A percentile compares a stretch with the other conserved stretches of the same genome.
Conservation (phyloP, 805 yeast species). For the Kregervanrija fluxuum region DNA sequence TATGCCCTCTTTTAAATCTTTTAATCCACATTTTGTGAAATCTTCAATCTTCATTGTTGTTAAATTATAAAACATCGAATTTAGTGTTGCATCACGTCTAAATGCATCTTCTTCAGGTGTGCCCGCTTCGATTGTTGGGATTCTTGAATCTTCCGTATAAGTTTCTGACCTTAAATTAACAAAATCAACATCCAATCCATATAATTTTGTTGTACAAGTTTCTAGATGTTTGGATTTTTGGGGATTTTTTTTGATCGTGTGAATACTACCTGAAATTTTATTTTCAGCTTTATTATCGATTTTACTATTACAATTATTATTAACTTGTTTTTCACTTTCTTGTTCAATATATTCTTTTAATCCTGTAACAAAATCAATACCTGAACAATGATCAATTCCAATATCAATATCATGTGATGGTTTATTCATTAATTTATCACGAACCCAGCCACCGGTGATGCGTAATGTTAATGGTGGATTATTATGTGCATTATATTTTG, state of each 20-base stretch:
- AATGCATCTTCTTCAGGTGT: conserved; percentile 88
- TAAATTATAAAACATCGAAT: conserved; percentile 85
- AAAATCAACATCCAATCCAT: conserved; percentile 83
- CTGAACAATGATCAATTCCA: conserved; percentile 78
- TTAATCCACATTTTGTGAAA: conserved; percentile 66
- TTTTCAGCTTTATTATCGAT: neutral
- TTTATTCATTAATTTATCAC: conserved; percentile 82
- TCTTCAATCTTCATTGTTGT: conserved; percentile 69
- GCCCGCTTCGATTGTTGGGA: conserved; percentile 79
- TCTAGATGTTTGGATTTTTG: conserved; percentile 94
- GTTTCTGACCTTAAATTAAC: conserved; percentile 86
- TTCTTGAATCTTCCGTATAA: conserved; percentile 75
- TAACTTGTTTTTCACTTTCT: conserved; percentile 15
- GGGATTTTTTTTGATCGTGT: conserved; percentile 86
- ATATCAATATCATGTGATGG: conserved; percentile 86
- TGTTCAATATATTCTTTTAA: conserved; percentile 43
- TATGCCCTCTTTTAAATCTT: conserved; percentile 63
- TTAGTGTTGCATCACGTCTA: conserved; percentile 91
- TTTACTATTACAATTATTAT: neutral
- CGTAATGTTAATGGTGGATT: conserved; percentile 36
- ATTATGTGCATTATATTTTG: conserved; percentile 14
- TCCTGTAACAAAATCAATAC: conserved; percentile 74
- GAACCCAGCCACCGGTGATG: conserved; percentile 98
- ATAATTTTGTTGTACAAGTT: conserved; percentile 87
- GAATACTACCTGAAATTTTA: conserved; percentile 36